Evolutionary conservation across 1,139 yeast genomes (phyloP), one percentile per base, ranked within the genome.

Genomic region (Dujonia santamariae): DNA sequence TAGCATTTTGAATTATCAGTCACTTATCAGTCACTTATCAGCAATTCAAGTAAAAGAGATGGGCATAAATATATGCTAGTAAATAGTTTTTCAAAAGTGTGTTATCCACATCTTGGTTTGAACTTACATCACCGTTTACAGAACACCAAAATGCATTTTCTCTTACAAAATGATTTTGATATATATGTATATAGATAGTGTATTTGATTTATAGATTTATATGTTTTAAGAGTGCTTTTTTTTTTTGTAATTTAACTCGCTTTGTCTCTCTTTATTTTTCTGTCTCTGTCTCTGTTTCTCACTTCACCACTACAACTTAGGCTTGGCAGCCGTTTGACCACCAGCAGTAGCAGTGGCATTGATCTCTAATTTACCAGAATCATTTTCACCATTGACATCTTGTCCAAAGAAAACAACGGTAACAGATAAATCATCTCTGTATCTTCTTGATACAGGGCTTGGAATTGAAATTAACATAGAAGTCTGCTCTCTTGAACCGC

Each of bases 381-480:
- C 75, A 40, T 67, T 59, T 26, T 61, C 67, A 2, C 62, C 61
- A 13, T 59, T 63, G 7, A 60, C 56, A 32, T 67, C 75, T 19
- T 75, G 72, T 11, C 94, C 95, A 55, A 92, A 92, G 59, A 92
- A 92, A 3, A 90, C 88, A 18, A 92, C 98, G 3, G 97, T 88
- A 7, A 90, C 97, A 0, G 97, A 90, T 51, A 92, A 70, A 55
- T 92, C 98, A 62, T 92, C 98, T 58, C 98, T 78, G 60, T 90
- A 92, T 33, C 87, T 75, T 59, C 98, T 78, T 15, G 96, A 85
- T 44, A 85, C 75, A 1, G 98, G 97, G 25, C 87, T 78, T n/a
- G 98, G 97, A 37, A 92, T 88, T 35, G 95, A 83, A 16, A 90
- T 82, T 40, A 92, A 66, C 77, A 94, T 85, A 11, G 90, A 79